Base-by-base conservation (phyloP, 176 grass and related monocot species). In the Chloris gayana region DNA sequence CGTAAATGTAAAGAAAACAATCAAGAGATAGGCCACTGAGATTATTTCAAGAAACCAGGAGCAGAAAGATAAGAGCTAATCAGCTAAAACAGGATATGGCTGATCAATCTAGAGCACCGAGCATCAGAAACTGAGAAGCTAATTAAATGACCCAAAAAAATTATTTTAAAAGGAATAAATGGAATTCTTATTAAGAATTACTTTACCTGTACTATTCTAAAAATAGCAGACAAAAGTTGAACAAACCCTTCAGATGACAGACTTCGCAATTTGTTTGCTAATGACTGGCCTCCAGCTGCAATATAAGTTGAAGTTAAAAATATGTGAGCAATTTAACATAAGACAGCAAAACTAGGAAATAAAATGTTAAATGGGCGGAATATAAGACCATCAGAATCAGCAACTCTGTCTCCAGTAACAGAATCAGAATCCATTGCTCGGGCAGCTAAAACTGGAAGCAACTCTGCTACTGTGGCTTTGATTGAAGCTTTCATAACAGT, bases 401-500 rank as follows among this genome's bases (percentile, higher is more conserved):
- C 73, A 80, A 76, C 72, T 89, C 84, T 86, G 41, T 95, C 93
- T 57, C 88, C 86, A 70, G 86, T 66, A 72, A 88, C 76, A 24
- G 88, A 87, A 91, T 95, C 96, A 82, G 90, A 95, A 64, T 99
- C 97, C 34, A 80, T 58, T 50, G 90, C 72, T 30, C 85, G 87
- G 21, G 93, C 85, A 74, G 89, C 79, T 69, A 95, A 93, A 73
- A 96, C 79, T 59, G 93, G 97, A 82, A 99, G 97, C 58, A 95
- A 87, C 53, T 93, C 93, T 31, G 97, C 97, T 13, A 99, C 93
- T 69, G 88, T 99, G 70, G 93, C 86, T 88, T 99, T 99, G 45
- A 99, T 95, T 88, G 97, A 87, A 70, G 97, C 91, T 86, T 94
- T 99, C 97, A 96, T 99, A 82, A 94, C 88, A 88, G 91, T 93